These are phyloP conservation scores for Sporisorium scitamineum DNA, from an alignment of 1,284 basidiomycete genomes.

Conservation along the genomic window DNA sequence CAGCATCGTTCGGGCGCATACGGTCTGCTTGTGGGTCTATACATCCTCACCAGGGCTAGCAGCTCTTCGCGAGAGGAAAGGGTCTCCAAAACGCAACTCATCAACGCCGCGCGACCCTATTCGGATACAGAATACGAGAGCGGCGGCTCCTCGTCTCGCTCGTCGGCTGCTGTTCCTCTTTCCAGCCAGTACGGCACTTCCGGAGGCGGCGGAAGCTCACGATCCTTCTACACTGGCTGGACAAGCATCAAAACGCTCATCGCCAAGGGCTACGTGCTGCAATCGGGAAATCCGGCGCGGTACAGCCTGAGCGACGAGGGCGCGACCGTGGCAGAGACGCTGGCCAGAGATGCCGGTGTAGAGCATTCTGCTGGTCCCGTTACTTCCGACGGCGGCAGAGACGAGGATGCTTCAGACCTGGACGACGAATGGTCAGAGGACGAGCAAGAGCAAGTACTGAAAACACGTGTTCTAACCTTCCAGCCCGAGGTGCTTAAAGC, in stretches of 20 bases:
- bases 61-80: constrained; percentile 16
- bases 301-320: constrained; percentile 65
- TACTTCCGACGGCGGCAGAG: not conserved
- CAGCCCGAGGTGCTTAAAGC: constrained; percentile 71
- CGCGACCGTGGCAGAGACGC: constrained; percentile 47
- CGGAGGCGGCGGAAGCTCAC: constrained; percentile 18
- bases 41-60: constrained; percentile 28
- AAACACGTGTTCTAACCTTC: constrained; percentile 12
- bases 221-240: constrained; percentile 65
- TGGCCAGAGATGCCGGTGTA: constrained; percentile 44
- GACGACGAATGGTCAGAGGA: constrained; percentile 28
- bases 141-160: constrained; percentile 32
- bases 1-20: constrained; percentile 64
- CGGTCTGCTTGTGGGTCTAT: constrained; percentile 65
- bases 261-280: constrained; percentile 63
- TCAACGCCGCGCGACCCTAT: constrained; percentile 57
- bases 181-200: constrained; percentile 24
- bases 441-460: constrained; percentile 19
- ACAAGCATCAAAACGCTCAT: constrained; percentile 68
- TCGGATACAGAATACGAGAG: constrained; percentile 63
- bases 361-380: not conserved
- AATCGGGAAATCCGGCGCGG: constrained; percentile 62
- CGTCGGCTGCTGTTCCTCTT: constrained; percentile 38
- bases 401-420: constrained; percentile 3
- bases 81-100: constrained; percentile 61